These are phyloP conservation scores for Amyloporia xantha DNA, from an alignment of 768 basidiomycete species.

Conservation along the genomic window DNA sequence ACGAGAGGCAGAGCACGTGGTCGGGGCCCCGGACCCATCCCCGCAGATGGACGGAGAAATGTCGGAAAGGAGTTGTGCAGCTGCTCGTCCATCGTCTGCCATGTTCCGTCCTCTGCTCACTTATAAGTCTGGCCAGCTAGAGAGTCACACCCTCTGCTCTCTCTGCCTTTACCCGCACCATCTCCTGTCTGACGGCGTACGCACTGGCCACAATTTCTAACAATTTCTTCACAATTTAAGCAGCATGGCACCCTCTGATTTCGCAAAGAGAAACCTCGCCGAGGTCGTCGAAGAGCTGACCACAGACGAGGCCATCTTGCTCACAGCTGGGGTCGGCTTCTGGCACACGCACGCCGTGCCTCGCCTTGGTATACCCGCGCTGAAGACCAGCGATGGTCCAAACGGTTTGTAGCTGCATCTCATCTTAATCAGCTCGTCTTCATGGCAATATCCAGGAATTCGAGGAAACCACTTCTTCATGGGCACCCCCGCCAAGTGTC, in stretches of 20 bases:
- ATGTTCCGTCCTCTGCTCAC: neutral
- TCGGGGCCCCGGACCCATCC: neutral
- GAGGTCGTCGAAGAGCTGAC: slow-evolving; percentile 60
- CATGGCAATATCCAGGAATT: no score
- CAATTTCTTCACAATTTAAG: neutral
- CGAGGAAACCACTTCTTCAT: slow-evolving; percentile 76
- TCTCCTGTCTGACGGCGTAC: neutral
- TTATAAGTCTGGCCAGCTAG: neutral
- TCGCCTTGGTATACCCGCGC: slow-evolving; percentile 60
- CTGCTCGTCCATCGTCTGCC: neutral
- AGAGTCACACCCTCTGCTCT: neutral
- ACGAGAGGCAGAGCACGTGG: neutral
- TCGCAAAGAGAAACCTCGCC: slow-evolving; percentile 55
- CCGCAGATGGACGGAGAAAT: neutral
- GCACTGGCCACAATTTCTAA: neutral
- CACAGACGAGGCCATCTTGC: slow-evolving; percentile 64
- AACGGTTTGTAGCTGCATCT: slow-evolving; percentile 44
- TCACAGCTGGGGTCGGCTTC: slow-evolving; percentile 70
- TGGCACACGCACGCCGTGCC: slow-evolving; percentile 69
- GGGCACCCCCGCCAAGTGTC: slow-evolving; percentile 73
- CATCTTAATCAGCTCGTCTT: neutral
- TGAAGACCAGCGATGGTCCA: slow-evolving; percentile 79
- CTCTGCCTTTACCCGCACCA: neutral
- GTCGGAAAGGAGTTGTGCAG: neutral
- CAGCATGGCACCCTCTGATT: slow-evolving; percentile 61